phyloP scores from a whole-genome alignment of 1,139 yeast genomes.

The Ashbya aceris region DNA sequence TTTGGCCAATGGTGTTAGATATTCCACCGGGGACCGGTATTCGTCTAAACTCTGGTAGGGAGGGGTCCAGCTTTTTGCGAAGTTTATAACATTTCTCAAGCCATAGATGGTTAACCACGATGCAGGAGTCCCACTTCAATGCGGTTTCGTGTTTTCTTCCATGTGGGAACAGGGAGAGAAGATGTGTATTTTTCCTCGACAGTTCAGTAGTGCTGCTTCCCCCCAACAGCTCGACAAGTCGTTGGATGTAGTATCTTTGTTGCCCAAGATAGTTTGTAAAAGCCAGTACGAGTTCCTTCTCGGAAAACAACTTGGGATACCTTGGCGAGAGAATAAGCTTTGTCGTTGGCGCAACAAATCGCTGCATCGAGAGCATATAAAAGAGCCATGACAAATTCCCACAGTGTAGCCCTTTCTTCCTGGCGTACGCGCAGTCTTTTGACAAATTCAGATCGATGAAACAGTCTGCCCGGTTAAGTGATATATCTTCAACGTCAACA shows the following conservation, averaged over 20 bases:
- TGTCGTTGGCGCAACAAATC: conserved; percentile 49
- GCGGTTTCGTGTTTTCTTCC: conserved; percentile 80
- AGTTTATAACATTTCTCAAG: conserved; percentile 51
- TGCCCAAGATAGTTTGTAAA: conserved; percentile 82
- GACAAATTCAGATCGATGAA: conserved; percentile 63
- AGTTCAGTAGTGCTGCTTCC: conserved; percentile 68
- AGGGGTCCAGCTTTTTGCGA: conserved; percentile 13
- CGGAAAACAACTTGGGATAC: conserved; percentile 45
- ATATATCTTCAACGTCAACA: conserved; percentile 17
- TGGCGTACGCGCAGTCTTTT: conserved; percentile 37
- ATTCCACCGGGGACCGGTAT: conserved; percentile 14
- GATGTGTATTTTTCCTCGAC: conserved; percentile 57
- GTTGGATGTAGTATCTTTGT: conserved; percentile 61
- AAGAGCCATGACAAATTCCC: conserved; percentile 75
- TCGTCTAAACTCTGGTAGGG: conserved; percentile 9
- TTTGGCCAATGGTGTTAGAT: conserved; percentile 10
- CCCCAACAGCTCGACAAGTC: conserved; percentile 60
- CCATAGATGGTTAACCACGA: conserved; percentile 75
- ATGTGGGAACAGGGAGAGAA: conserved; percentile 55
- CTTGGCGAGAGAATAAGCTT: conserved; percentile 65
- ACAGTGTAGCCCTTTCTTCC: conserved; percentile 32
- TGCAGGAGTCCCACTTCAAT: conserved; percentile 44
- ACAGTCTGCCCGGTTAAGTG: conserved; percentile 37
- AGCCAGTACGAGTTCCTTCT: conserved; percentile 44
- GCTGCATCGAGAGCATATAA: conserved; percentile 46